A percentile compares a stretch with the other conserved stretches of the same genome.
Conservation (phyloP, 202 grass and related monocot genomes). For the Setaria viridis region DNA sequence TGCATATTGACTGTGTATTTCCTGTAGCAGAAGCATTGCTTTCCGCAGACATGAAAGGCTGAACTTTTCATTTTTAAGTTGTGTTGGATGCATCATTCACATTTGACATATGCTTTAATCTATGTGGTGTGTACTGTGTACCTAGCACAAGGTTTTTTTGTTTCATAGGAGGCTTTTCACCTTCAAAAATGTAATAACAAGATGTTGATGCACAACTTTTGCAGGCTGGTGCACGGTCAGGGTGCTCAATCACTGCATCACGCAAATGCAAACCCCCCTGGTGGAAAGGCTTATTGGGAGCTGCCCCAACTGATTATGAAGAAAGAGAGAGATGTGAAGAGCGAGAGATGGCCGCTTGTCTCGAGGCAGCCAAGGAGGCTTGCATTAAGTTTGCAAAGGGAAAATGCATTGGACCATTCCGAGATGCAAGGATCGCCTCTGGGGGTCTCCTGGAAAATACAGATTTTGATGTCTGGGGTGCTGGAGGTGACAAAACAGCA, state of each 20-base stretch:
- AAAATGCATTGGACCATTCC: constrained; percentile 70
- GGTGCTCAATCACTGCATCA: constrained; percentile 83
- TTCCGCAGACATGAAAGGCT: neutral
- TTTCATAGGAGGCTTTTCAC: neutral
- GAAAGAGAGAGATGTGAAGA: constrained; percentile 83
- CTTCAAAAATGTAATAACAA: neutral
- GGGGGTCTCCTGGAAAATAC: constrained; percentile 47
- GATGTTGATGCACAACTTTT: neutral
- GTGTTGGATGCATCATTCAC: neutral
- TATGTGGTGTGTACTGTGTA: neutral
- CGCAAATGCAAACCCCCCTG: constrained; percentile 81
- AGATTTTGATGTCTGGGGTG: constrained; percentile 49
- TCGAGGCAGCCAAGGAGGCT: constrained; percentile 68
- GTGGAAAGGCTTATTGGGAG: constrained; percentile 81
- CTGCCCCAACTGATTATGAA: constrained; percentile 48
- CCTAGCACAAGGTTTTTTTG: neutral
- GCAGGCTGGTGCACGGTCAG: constrained; percentile 71
- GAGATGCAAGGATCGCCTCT: constrained; percentile 74
- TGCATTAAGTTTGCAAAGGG: constrained; percentile 80
- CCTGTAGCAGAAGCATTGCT: neutral
- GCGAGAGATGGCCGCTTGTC: constrained; percentile 72
- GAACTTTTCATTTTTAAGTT: neutral
- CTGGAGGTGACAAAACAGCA: neutral
- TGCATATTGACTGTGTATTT: neutral
- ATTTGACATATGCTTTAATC: neutral